Percentiles rank a stretch among this genome's conserved stretches.
Evolutionary conservation across 2,329 filamentous ascomycete species (phyloP).

Genomic region (Paradendryphiella salina): DNA sequence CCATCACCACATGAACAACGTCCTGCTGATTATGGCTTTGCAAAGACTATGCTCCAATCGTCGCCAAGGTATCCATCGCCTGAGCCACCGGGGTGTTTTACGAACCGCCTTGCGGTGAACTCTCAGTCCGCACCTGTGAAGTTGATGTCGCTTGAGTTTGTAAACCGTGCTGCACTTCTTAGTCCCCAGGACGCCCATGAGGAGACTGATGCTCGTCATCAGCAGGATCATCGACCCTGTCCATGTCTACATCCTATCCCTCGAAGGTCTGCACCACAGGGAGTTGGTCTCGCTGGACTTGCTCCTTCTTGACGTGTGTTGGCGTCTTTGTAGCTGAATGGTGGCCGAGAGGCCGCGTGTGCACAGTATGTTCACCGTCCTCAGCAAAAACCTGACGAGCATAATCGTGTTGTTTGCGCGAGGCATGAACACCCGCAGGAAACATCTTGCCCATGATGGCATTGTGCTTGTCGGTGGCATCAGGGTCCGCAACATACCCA

Average conservation of each 20-base stretch:
- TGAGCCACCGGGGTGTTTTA: no score
- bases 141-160: no score
- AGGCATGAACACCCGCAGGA: constrained; percentile 41
- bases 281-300: constrained; percentile 16
- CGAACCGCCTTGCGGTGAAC: no score
- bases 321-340: constrained; percentile 10
- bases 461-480: constrained; percentile 34
- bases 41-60: no score
- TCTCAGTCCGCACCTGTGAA: no score
- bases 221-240: constrained; percentile 23
- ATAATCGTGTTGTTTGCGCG: constrained; percentile 40
- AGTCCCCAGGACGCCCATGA: not conserved
- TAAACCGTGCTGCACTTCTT: not conserved
- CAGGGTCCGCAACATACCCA: constrained; percentile 8
- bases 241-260: constrained; percentile 31
- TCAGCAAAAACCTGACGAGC: constrained; percentile 40
- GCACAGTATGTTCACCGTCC: constrained; percentile 31
- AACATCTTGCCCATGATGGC: constrained; percentile 47
- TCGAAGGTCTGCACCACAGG: constrained; percentile 17
- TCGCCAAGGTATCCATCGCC: no score
- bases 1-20: no score
- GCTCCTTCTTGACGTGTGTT: constrained; percentile 32
- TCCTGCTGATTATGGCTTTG: no score
- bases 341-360: constrained; percentile 23
- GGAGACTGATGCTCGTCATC: constrained; percentile 21